A percentile compares a stretch with the other conserved stretches of the same genome.
Evolutionary conservation across 192 early-diverging fungal genomes (phyloP).

Genomic region (Mortierella antarctica): DNA sequence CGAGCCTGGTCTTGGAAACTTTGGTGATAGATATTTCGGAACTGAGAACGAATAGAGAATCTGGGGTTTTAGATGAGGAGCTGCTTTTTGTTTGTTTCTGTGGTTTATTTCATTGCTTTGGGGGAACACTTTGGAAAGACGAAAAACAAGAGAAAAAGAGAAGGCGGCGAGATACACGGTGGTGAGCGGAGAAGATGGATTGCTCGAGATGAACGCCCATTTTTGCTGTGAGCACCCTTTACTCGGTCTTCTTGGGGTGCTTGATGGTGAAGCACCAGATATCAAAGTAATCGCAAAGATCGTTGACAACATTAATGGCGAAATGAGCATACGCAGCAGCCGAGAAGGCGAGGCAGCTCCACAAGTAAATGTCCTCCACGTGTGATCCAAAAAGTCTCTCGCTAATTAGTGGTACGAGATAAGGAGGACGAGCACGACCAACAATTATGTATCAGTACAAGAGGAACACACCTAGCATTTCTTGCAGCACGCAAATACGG

Average conservation of each 20-base stretch:
- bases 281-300: constrained; percentile 80
- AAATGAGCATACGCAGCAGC: constrained; percentile 75
- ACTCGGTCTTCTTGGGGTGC: constrained; percentile 63
- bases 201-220: neutral
- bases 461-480: neutral
- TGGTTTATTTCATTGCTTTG: neutral
- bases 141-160: constrained; percentile 1
- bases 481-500: neutral
- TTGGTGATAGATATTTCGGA: constrained; percentile 79
- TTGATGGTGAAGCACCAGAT: constrained; percentile 87
- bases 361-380: constrained; percentile 65
- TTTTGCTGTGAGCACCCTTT: constrained; percentile 3
- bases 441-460: neutral
- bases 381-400: constrained; percentile 60
- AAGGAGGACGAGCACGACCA: constrained; percentile 7
- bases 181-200: neutral
- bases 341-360: constrained; percentile 66
- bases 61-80: neutral
- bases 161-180: neutral
- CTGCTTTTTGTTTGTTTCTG: neutral
- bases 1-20: constrained; percentile 89
- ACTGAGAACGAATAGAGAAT: constrained; percentile 52
- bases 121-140: neutral
- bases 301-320: constrained; percentile 74
- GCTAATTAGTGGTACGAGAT: constrained; percentile 28